phyloP scores from a whole-genome alignment of 371 early-diverging fungal genomes.

The Chytridiales sp. region DNA sequence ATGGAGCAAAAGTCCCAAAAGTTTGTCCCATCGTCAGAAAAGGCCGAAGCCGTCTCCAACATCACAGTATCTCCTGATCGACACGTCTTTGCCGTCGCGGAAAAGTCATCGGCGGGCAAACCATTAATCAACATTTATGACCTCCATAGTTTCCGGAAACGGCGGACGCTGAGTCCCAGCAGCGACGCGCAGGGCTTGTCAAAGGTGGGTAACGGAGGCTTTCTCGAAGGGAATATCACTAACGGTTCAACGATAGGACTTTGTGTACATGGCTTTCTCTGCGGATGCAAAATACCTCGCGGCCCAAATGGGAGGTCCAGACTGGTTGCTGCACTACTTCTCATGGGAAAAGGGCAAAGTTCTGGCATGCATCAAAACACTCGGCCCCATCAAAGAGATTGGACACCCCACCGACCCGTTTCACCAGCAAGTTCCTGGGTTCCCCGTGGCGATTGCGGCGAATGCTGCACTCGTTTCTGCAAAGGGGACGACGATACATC shows the following conservation, averaged over 20 bases:
- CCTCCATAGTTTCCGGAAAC: slow-evolving; percentile 35
- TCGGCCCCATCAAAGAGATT: slow-evolving; percentile 13
- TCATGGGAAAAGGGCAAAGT: slow-evolving; percentile 52
- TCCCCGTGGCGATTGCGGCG: not conserved
- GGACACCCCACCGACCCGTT: too few species aligned
- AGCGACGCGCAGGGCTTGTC: slow-evolving; percentile 17
- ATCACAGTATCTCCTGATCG: slow-evolving; percentile 47
- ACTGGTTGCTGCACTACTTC: slow-evolving; percentile 45
- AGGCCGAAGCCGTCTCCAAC: slow-evolving; percentile 42
- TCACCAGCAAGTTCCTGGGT: too few species aligned
- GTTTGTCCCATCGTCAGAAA: slow-evolving; percentile 46
- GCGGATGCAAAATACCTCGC: slow-evolving; percentile 48
- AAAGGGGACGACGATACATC: too few species aligned
- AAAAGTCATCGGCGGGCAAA: slow-evolving; percentile 20
- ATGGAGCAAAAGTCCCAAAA: slow-evolving; percentile 47
- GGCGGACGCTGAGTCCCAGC: slow-evolving; percentile 25
- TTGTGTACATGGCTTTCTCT: slow-evolving; percentile 46
- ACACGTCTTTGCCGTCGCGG: slow-evolving; percentile 52
- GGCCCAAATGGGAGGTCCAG: slow-evolving; percentile 43
- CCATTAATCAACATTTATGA: slow-evolving; percentile 36
- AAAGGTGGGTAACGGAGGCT: slow-evolving; percentile 1
- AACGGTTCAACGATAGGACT: slow-evolving; percentile 32
- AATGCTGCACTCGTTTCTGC: slow-evolving; percentile 9
- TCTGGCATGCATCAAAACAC: slow-evolving; percentile 28
- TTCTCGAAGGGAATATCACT: not conserved